phyloP scores from a whole-genome alignment of 2,329 filamentous ascomycete genomes.

The Harringtonia lauricola region DNA sequence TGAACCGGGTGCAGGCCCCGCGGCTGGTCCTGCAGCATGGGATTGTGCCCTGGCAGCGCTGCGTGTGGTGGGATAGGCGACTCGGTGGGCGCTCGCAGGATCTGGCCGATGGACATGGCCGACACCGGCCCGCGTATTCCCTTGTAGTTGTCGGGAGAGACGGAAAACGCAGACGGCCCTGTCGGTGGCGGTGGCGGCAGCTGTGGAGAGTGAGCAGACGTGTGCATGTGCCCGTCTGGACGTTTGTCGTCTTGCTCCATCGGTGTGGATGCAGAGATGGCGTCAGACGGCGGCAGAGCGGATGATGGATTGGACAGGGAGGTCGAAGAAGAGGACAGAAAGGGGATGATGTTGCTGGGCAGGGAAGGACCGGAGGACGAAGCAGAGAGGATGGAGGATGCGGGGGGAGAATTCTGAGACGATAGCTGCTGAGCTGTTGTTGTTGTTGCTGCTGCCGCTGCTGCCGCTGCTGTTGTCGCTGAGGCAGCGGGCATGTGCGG shows the following conservation, averaged over 20 bases:
- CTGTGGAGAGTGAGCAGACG: slow-evolving; percentile 27
- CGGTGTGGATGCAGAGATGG: slow-evolving; percentile 1
- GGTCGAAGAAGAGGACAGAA: not conserved
- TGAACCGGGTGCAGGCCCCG: slow-evolving; percentile 21
- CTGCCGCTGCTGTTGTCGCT: too few species aligned
- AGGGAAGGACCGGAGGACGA: slow-evolving; percentile 10
- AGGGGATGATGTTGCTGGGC: not conserved
- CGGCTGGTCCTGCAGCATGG: slow-evolving; percentile 20
- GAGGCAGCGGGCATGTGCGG: not conserved
- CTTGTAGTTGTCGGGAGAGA: slow-evolving; percentile 29
- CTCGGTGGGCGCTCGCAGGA: slow-evolving; percentile 16
- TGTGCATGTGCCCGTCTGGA: slow-evolving; percentile 6
- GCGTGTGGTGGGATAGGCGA: slow-evolving; percentile 16
- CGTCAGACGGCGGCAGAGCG: not conserved
- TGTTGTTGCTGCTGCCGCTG: too few species aligned
- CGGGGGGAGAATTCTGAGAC: too few species aligned
- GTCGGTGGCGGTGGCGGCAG: slow-evolving; percentile 12
- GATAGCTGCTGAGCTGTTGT: too few species aligned
- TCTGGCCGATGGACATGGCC: slow-evolving; percentile 22
- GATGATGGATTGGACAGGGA: not conserved
- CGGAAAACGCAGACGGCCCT: slow-evolving; percentile 16
- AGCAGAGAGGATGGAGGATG: slow-evolving; percentile 1
- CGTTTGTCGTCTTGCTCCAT: slow-evolving; percentile 10
- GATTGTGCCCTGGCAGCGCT: slow-evolving; percentile 15
- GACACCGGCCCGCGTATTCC: slow-evolving; percentile 34